A percentile compares a stretch with the other conserved stretches of the same genome.
phyloP scores from a whole-genome alignment of 2,329 filamentous ascomycete genomes.

The Rhytidhysteron rufulum region DNA sequence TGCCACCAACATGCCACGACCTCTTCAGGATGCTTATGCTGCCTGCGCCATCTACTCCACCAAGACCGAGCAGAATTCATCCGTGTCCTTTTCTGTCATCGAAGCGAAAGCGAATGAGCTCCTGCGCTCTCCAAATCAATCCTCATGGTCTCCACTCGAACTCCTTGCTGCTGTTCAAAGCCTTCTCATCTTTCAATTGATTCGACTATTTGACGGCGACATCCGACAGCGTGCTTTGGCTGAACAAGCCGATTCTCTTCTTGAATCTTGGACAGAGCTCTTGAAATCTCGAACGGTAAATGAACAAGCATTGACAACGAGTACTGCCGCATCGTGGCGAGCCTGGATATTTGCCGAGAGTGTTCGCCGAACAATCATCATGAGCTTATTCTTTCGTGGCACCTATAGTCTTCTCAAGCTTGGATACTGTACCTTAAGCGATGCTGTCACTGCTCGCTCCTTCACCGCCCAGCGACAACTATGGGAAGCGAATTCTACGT shows the following conservation, averaged over 20 bases:
- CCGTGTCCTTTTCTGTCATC: conserved; percentile 10
- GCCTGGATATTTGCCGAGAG: conserved; percentile 32
- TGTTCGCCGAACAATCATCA: conserved; percentile 28
- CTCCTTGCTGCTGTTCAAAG: conserved; percentile 15
- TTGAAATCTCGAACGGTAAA: conserved; percentile 9
- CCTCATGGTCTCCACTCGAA: conserved; percentile 9
- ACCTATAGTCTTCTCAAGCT: conserved; percentile 23
- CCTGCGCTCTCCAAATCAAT: conserved; percentile 5
- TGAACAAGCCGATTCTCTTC: conserved; percentile 16
- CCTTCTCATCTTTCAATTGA: conserved; percentile 24
- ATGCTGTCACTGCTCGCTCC: conserved; percentile 7
- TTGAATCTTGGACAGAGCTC: conserved; percentile 19
- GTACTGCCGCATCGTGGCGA: conserved; percentile 15
- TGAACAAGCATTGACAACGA: conserved; percentile 10
- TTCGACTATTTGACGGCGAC: conserved; percentile 24
- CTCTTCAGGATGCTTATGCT: conserved; percentile 11
- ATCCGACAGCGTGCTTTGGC: conserved; percentile 16
- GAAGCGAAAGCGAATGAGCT: conserved; percentile 13
- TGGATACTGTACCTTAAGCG: conserved; percentile 10
- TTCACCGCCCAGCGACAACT: conserved; percentile 16
- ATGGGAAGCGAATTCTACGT: conserved; percentile 12
- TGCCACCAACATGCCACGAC: conserved; percentile 7
- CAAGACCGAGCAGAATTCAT: conserved; percentile 5
- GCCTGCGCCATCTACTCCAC: conserved; percentile 12
- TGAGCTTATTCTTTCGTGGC: conserved; percentile 26